Base-by-base conservation (phyloP, 495 filamentous ascomycete species). In the Oleoguttula mirabilis region DNA sequence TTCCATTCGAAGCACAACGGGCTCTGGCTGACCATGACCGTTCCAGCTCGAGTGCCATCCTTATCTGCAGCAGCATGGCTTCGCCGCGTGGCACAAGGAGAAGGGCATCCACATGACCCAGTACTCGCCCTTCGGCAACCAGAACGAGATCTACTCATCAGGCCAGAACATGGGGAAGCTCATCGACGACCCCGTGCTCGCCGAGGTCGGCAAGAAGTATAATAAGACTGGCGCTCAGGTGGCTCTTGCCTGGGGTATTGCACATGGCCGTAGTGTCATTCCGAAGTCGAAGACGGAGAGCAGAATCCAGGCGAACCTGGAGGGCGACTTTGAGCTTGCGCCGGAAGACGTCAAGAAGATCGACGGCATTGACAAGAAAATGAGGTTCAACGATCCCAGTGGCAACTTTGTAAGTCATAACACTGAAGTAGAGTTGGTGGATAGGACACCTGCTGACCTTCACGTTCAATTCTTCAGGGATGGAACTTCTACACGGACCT, bases 51-150 rank as follows among this genome's bases (percentile, higher is more conserved):
- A 46, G 20, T 23, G 16, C 21, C 16, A 25, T 10, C 16, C 21
- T 6, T 39, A 25, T 25, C 16, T 35, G 25, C 76, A 80, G 57
- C 76, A 82, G 54, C 58, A 59, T 14, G 62, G 62, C 0, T 80
- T 81, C 44, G 56, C 56, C 19, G 59, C 73, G n/a, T 82, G 56
- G 51, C 70, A 75, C 50, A 64, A 65, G 39, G 50, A 55, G 4
- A 66, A 70, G 36, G 70, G 69, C 8, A 77, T 83, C 41, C 73
- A 75, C 47, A 59, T 82, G 23, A 75, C 70, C 28, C 73, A 75
- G 20, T 83, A 82, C 56, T 77, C 71, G 12, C 77, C 79, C 0
- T 77, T 85, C 22, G 82, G 77, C 25, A 84, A 86, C 55, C 73
- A 75, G 56, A 84, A 84, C 52, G 62, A 69, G 35, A 62, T 72